These are phyloP conservation scores for Halenospora varia DNA, from an alignment of 495 filamentous ascomycete species.

Conservation along the genomic window DNA sequence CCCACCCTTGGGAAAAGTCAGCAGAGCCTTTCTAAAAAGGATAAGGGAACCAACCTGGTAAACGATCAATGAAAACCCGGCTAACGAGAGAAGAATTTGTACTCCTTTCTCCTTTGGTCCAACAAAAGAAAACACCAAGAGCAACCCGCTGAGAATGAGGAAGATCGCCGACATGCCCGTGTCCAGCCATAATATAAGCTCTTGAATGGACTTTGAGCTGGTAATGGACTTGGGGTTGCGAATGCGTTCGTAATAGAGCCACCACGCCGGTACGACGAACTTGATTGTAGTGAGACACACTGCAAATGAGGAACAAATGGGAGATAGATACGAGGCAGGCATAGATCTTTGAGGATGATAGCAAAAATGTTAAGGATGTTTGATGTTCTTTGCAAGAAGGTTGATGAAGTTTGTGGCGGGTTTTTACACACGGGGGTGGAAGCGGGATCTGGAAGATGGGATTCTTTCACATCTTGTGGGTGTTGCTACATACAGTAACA, in stretches of 20 bases:
- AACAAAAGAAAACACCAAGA: not conserved
- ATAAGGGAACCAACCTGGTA: not conserved
- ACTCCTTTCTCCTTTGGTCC: not conserved
- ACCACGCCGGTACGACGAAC: not conserved
- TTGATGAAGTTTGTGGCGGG: no score
- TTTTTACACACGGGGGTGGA: no score
- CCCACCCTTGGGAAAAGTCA: not conserved
- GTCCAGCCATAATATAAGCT: not conserved
- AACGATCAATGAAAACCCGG: not conserved
- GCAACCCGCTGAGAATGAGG: not conserved
- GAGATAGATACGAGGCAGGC: not conserved
- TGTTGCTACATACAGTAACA: no score
- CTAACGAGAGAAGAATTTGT: not conserved
- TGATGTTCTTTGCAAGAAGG: no score
- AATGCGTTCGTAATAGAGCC: not conserved
- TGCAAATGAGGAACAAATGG: not conserved
- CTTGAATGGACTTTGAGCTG: not conserved
- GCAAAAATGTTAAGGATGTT: no score
- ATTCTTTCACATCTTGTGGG: no score
- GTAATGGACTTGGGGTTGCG: not conserved
- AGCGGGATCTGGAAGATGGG: no score
- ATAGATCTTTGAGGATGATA: not conserved
- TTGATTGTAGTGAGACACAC: not conserved
- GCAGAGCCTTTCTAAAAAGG: conserved; percentile 1
- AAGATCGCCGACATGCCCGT: not conserved